These are phyloP conservation scores for Ceratocystis huliohia DNA, from an alignment of 2,329 filamentous ascomycete genomes.

Conservation along the genomic window DNA sequence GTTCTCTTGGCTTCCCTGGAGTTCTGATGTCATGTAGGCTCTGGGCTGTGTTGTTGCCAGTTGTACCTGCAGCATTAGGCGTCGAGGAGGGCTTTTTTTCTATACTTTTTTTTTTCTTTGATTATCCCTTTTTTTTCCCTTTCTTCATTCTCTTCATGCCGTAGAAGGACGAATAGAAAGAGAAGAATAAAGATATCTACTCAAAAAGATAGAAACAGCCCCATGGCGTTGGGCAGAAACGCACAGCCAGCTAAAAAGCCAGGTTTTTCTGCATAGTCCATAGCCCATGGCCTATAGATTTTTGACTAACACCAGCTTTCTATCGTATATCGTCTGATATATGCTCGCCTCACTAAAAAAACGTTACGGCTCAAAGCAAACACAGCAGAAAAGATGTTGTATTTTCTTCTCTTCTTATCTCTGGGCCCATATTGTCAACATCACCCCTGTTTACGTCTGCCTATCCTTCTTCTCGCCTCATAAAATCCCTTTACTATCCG, in stretches of 20 bases:
- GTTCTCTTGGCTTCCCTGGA: background rate
- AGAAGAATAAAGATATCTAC: background rate
- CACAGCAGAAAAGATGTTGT: too few relatives aligned
- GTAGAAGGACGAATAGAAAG: too few relatives aligned
- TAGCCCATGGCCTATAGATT: background rate
- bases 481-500: too few relatives aligned
- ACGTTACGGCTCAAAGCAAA: too few relatives aligned
- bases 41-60: conserved; percentile 10
- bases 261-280: background rate
- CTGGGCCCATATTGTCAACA: too few relatives aligned
- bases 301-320: too few relatives aligned
- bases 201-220: background rate
- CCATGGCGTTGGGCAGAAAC: conserved; percentile 2
- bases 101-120: background rate
- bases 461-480: too few relatives aligned
- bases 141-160: background rate
- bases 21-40: background rate
- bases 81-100: background rate
- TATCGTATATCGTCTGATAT: background rate
- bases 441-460: too few relatives aligned
- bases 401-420: too few relatives aligned
- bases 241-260: background rate
- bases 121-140: background rate
- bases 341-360: background rate
- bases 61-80: conserved; percentile 15